phyloP scores from a whole-genome alignment of 345 rosid species.

The Boechera stricta region DNA sequence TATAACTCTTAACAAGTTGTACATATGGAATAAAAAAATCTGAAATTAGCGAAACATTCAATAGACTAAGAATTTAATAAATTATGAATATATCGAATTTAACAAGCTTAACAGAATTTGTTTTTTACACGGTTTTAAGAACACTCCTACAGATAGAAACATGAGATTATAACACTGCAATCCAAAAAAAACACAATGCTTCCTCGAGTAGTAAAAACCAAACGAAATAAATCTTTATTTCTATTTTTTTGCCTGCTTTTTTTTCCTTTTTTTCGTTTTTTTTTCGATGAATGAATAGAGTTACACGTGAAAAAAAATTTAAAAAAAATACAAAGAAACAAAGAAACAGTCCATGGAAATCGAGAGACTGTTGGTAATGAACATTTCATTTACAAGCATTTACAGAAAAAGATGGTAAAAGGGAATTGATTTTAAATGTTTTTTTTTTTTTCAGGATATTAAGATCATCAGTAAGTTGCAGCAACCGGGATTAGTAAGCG shows the following conservation, averaged over 20 bases:
- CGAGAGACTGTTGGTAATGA: conserved; percentile 49
- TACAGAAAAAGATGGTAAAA: conserved; percentile 57
- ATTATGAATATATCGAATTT: too few relatives aligned
- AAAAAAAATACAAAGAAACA: conserved; percentile 38
- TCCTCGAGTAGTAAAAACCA: neutral
- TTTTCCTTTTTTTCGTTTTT: conserved; percentile 14
- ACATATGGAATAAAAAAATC: too few relatives aligned
- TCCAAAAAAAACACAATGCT: neutral
- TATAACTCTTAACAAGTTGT: too few relatives aligned
- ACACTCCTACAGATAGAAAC: neutral
- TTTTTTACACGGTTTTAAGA: too few relatives aligned
- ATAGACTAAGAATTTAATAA: too few relatives aligned
- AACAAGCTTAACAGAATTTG: too few relatives aligned
- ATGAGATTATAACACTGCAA: neutral
- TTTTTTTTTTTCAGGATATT: conserved; percentile 11
- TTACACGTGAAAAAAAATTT: conserved; percentile 55
- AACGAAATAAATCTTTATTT: conserved; percentile 29
- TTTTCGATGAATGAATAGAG: conserved; percentile 65
- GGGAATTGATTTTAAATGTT: conserved; percentile 42
- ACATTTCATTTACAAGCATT: conserved; percentile 74
- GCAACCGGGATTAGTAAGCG: conserved; percentile 53
- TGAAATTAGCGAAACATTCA: too few relatives aligned
- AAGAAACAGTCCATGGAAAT: conserved; percentile 59
- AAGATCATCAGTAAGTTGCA: conserved; percentile 53
- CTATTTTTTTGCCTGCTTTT: neutral